phyloP scores from a whole-genome alignment of 2,329 filamentous ascomycete genomes.

The Geosmithia flava region DNA sequence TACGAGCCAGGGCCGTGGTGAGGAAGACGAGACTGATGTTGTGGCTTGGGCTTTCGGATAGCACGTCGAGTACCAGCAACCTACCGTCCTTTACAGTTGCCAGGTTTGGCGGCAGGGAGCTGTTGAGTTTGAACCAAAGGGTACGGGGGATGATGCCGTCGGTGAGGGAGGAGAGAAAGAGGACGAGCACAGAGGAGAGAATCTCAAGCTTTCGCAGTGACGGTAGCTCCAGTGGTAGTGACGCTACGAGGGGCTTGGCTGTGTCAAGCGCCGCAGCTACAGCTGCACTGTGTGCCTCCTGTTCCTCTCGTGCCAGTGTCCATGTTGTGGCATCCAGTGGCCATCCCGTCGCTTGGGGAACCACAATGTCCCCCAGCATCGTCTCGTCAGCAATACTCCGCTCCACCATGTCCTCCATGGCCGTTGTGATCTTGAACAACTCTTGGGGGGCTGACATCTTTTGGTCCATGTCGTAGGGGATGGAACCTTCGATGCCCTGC shows the following conservation, averaged over 20 bases:
- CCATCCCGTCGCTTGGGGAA: conserved; percentile 46
- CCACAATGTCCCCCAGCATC: conserved; percentile 41
- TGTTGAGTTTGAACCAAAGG: conserved; percentile 53
- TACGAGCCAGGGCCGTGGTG: conserved; percentile 56
- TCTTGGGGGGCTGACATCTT: conserved; percentile 77
- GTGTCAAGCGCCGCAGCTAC: conserved; percentile 61
- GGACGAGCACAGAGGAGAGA: conserved; percentile 56
- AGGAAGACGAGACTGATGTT: conserved; percentile 86
- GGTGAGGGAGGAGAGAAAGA: conserved; percentile 62
- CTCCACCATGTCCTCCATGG: conserved; percentile 48
- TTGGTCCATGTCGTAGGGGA: conserved; percentile 43
- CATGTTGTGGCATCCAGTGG: conserved; percentile 37
- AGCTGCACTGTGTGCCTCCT: conserved; percentile 15
- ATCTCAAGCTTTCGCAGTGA: conserved; percentile 62
- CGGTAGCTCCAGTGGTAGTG: conserved; percentile 50
- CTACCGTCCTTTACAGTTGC: conserved; percentile 27
- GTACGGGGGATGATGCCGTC: conserved; percentile 66
- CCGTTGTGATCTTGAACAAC: conserved; percentile 79
- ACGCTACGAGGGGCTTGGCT: conserved; percentile 46
- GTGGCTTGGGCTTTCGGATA: conserved; percentile 61
- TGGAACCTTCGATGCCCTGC: conserved; percentile 30
- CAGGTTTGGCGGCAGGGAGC: conserved; percentile 10
- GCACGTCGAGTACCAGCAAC: conserved; percentile 53
- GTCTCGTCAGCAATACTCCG: conserved; percentile 46
- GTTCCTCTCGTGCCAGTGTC: conserved; percentile 10